These are phyloP conservation scores for Vachellia collinsii DNA, from an alignment of 306 rosid species.

Conservation along the genomic window DNA sequence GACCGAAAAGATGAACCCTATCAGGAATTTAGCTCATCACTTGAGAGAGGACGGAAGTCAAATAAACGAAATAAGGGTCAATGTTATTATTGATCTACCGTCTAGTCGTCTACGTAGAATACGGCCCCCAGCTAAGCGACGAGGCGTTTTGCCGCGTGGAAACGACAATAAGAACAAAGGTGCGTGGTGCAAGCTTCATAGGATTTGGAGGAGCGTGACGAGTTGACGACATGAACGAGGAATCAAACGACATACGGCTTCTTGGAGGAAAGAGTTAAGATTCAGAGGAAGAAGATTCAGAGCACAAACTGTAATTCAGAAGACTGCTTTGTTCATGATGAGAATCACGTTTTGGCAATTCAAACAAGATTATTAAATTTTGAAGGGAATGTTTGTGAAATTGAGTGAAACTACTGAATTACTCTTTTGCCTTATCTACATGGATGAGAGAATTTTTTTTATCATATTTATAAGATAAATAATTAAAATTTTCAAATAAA, in stretches of 20 bases:
- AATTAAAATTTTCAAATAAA: no score
- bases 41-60: background rate
- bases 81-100: background rate
- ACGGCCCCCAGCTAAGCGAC: background rate
- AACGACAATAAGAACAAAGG: no score
- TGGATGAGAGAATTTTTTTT: no score
- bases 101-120: background rate
- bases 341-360: constrained; percentile 1
- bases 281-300: background rate
- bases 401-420: no score
- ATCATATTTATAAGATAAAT: no score
- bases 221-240: background rate
- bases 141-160: background rate
- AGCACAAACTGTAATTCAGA: background rate
- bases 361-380: background rate
- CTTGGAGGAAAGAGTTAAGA: background rate
- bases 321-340: background rate
- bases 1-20: background rate
- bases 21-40: background rate
- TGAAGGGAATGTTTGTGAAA: no score
- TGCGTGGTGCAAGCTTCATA: no score
- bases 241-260: background rate
- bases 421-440: no score
- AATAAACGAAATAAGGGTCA: background rate
- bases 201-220: background rate